Percentiles rank a stretch among this genome's conserved stretches.
phyloP scores from a whole-genome alignment of 2,329 filamentous ascomycete species.

The Neonectria magnoliae region DNA sequence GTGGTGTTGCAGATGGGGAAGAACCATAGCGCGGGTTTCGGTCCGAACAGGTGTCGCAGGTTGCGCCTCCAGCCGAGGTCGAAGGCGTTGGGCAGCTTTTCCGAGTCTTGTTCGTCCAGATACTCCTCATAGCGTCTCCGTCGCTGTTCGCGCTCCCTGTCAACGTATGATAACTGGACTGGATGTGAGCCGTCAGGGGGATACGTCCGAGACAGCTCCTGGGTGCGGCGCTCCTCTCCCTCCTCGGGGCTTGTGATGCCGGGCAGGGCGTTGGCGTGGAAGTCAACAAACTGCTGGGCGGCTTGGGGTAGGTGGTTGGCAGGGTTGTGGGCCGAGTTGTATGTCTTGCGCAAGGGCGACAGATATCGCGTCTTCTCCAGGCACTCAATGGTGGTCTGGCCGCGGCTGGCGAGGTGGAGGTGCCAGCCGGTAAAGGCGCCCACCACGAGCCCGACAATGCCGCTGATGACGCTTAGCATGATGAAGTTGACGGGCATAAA shows the following conservation, averaged over 20 bases:
- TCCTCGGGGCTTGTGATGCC: conserved; percentile 85
- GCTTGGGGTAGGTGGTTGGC: conserved; percentile 62
- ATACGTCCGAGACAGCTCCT: conserved; percentile 37
- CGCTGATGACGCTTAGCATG: conserved; percentile 84
- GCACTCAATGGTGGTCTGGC: conserved; percentile 95
- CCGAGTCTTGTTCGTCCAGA: conserved; percentile 88
- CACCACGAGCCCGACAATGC: conserved; percentile 91
- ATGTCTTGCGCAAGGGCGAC: conserved; percentile 78
- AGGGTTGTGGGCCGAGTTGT: conserved; percentile 68
- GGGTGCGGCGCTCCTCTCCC: conserved; percentile 69
- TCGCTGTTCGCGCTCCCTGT: conserved; percentile 65
- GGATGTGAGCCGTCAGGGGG: conserved; percentile 49
- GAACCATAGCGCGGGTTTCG: conserved; percentile 76
- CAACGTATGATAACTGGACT: conserved; percentile 62
- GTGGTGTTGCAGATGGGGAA: conserved; percentile 86
- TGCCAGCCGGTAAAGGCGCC: conserved; percentile 94
- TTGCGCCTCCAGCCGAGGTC: conserved; percentile 88
- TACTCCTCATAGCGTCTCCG: conserved; percentile 73
- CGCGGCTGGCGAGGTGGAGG: conserved; percentile 78
- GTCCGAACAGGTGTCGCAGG: conserved; percentile 82
- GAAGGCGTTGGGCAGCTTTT: conserved; percentile 91
- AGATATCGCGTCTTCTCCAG: conserved; percentile 96
- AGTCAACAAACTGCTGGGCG: conserved; percentile 79
- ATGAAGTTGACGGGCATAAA: conserved; percentile 92
- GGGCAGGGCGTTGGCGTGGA: conserved; percentile 83